A percentile compares a stretch with the other conserved stretches of the same genome.
Conservation (phyloP, 345 rosid species). For the Laguncularia racemosa region DNA sequence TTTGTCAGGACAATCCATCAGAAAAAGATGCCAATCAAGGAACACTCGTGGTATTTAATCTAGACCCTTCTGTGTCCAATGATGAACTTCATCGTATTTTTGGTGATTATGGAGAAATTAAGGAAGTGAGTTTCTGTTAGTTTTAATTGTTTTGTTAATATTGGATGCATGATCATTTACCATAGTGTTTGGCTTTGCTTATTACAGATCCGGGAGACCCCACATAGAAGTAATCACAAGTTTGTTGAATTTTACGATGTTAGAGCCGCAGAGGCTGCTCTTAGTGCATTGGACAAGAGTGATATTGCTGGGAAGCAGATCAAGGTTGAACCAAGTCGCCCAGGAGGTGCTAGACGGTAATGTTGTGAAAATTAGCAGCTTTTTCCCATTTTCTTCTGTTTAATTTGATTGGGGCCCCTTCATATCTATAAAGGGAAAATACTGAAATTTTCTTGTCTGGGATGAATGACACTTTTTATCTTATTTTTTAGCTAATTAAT, state of each 20-base stretch:
- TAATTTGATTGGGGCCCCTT: background rate
- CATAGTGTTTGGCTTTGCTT: background rate
- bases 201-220: constrained; percentile 24
- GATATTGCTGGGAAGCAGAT: constrained; percentile 28
- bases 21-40: constrained; percentile 32
- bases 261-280: constrained; percentile 34
- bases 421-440: no score
- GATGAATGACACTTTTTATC: no score
- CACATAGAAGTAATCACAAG: constrained; percentile 21
- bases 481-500: no score
- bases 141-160: background rate
- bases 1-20: constrained; percentile 23
- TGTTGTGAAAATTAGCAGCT: background rate
- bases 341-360: constrained; percentile 19
- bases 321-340: constrained; percentile 21
- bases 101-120: constrained; percentile 29
- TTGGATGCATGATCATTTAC: background rate
- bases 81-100: constrained; percentile 28
- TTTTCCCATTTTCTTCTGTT: background rate
- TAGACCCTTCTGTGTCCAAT: constrained; percentile 28
- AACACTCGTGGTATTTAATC: constrained; percentile 22
- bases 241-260: constrained; percentile 31
- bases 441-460: no score
- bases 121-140: constrained; percentile 19
- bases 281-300: constrained; percentile 23